phyloP scores from a whole-genome alignment of 352 stramenopile genomes.

The Bremia lactucae region DNA sequence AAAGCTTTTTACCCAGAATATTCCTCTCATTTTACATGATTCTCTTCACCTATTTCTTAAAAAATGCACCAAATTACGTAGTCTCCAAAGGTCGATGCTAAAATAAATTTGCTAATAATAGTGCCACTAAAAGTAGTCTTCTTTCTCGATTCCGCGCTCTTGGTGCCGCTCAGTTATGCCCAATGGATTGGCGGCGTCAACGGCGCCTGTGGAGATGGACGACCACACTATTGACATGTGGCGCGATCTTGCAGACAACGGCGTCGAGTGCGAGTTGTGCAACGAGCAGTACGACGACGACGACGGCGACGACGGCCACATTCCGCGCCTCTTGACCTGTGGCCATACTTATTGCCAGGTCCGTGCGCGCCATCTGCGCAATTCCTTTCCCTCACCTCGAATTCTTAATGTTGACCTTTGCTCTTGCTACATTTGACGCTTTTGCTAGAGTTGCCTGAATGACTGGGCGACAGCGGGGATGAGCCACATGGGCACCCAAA shows the following conservation, averaged over 20 bases:
- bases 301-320: constrained; percentile 41
- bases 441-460: constrained; percentile 41
- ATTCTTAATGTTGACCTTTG: neutral
- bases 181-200: constrained; percentile 3
- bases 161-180: constrained; percentile 5
- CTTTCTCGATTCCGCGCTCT: constrained; percentile 11
- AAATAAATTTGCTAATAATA: no score
- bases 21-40: no score
- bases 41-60: no score
- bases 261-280: constrained; percentile 78
- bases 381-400: constrained; percentile 1
- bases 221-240: constrained; percentile 46
- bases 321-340: constrained; percentile 60
- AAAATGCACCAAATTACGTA: no score
- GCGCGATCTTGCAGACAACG: constrained; percentile 65
- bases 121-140: no score
- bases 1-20: no score
- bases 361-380: neutral
- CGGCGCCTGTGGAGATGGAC: constrained; percentile 23
- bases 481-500: constrained; percentile 11
- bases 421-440: neutral
- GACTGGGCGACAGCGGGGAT: constrained; percentile 40
- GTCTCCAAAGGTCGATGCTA: no score
- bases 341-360: constrained; percentile 82
- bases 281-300: constrained; percentile 76